Percentiles rank a stretch among this genome's conserved stretches.
Evolutionary conservation across 2,329 filamentous ascomycete genomes (phyloP).

Genomic region (Colletotrichum sp.): DNA sequence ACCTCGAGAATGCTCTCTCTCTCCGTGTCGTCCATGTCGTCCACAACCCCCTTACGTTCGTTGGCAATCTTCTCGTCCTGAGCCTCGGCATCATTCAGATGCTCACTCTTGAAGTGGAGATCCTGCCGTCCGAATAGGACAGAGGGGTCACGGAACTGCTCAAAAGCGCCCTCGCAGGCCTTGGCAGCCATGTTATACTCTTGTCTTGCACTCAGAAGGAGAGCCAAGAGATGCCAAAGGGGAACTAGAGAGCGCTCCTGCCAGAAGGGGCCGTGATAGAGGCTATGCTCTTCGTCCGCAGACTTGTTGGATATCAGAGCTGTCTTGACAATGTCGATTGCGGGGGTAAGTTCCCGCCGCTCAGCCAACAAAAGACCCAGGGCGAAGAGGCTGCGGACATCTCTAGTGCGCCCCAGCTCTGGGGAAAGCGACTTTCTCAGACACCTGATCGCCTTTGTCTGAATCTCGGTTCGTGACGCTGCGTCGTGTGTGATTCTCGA

Average conservation of each 20-base stretch:
- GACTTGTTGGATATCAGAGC: slow-evolving; percentile 69
- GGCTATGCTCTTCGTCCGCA: slow-evolving; percentile 45
- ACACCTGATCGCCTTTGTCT: slow-evolving; percentile 77
- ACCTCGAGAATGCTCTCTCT: slow-evolving; percentile 90
- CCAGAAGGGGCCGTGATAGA: slow-evolving; percentile 57
- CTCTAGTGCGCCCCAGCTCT: slow-evolving; percentile 68
- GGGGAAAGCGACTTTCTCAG: slow-evolving; percentile 76
- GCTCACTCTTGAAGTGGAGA: slow-evolving; percentile 66
- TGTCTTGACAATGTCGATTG: slow-evolving; percentile 82
- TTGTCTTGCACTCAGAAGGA: slow-evolving; percentile 85
- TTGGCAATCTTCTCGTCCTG: slow-evolving; percentile 35
- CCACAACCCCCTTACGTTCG: slow-evolving; percentile 60
- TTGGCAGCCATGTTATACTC: slow-evolving; percentile 81
- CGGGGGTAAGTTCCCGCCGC: slow-evolving; percentile 77
- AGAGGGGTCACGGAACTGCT: slow-evolving; percentile 79
- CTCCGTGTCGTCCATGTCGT: slow-evolving; percentile 83
- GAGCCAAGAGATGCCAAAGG: slow-evolving; percentile 88
- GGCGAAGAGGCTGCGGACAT: slow-evolving; percentile 80
- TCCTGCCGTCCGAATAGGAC: slow-evolving; percentile 71
- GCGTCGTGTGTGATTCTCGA: slow-evolving; percentile 81
- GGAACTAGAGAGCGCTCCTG: slow-evolving; percentile 73
- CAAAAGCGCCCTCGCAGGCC: slow-evolving; percentile 89
- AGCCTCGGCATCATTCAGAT: slow-evolving; percentile 60
- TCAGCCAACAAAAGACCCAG: slow-evolving; percentile 88
- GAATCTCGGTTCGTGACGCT: slow-evolving; percentile 72